phyloP scores from a whole-genome alignment of 2,329 filamentous ascomycete genomes.

The Aspergillus costaricaensis region DNA sequence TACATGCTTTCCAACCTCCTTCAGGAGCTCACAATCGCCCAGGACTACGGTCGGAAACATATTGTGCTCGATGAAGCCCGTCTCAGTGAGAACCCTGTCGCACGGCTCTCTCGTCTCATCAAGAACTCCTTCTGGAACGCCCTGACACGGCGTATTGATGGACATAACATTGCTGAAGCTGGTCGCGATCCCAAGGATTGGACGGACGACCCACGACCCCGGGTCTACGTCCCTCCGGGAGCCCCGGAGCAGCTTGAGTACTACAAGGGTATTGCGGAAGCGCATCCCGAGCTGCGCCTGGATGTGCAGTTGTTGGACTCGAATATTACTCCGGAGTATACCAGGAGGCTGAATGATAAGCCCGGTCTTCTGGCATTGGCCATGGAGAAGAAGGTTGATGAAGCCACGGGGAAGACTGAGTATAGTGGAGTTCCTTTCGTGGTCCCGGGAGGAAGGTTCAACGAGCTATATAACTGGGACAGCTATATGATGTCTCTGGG shows the following conservation, averaged over 20 bases:
- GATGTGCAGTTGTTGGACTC: slow-evolving; percentile 77
- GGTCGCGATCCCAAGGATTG: slow-evolving; percentile 93
- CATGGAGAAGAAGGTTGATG: slow-evolving; percentile 75
- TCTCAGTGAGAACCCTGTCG: slow-evolving; percentile 92
- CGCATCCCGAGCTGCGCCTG: slow-evolving; percentile 78
- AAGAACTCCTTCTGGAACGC: slow-evolving; percentile 90
- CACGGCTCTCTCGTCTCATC: slow-evolving; percentile 81
- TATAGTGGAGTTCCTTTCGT: slow-evolving; percentile 86
- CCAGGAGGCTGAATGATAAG: slow-evolving; percentile 80
- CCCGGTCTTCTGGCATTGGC: slow-evolving; percentile 87
- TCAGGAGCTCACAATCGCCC: slow-evolving; percentile 89
- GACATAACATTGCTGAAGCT: slow-evolving; percentile 74
- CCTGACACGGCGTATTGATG: slow-evolving; percentile 86
- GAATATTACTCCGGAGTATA: slow-evolving; percentile 76
- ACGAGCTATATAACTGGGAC: slow-evolving; percentile 98
- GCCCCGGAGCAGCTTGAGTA: slow-evolving; percentile 88
- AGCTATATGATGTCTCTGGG: slow-evolving; percentile 98
- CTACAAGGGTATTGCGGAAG: slow-evolving; percentile 76
- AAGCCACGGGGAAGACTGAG: slow-evolving; percentile 67
- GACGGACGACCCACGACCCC: slow-evolving; percentile 83
- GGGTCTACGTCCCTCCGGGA: slow-evolving; percentile 85
- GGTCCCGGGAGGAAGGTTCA: slow-evolving; percentile 96
- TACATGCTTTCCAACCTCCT: slow-evolving; percentile 97
- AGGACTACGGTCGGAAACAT: slow-evolving; percentile 84
- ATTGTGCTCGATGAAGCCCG: slow-evolving; percentile 90